Base-by-base conservation (phyloP, 2,329 filamentous ascomycete genomes). In the Gnomoniopsis smithogilvyi region DNA sequence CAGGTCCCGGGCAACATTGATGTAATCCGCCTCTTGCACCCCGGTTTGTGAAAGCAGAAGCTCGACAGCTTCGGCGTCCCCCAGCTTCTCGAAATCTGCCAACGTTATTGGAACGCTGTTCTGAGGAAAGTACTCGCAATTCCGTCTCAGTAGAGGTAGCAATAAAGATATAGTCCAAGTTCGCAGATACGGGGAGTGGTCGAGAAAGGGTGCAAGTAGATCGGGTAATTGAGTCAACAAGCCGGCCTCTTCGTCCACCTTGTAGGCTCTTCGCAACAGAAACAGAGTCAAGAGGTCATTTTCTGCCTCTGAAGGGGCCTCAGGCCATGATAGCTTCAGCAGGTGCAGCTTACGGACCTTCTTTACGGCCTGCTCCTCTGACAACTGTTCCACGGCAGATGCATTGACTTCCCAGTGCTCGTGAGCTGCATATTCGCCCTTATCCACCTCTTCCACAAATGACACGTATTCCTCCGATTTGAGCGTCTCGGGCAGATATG, bases 191-290 rank as follows among this genome's bases (percentile, higher is more conserved):
- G 83, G 77, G 41, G 83, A 82, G 59, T 83, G 79, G 51, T 82
- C 75, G 17, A 92, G 75, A 68, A 92, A 93, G 0, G 90, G 89
- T 22, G 79, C 75, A 19, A 92, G 75, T 33, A 94, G 77, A n/a
- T 80, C 78, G 0, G 87, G 86, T 1, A 92, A 70, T 64, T 89
- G 81, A n/a, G 80, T 78, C 21, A 93, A 76, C 61, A 92, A 74
- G n/a, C 90, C 90, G 1, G 89, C 87, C 69, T 90, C 83, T 54
- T 84, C 75, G 67, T 93, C 89, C 62, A 94, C 86, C 41, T 81
- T 81, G 66, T 88, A 82, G 6, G 88, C 81, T 59, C 90, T 82
- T 63, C 85, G 83, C 51, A 91, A 78, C 6, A 94, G 72, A 68
- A 93, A 94, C 2, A 79, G 74, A 7, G 80, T 80, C 8, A 91